These are phyloP conservation scores for Mortierella sp. DNA, from an alignment of 371 early-diverging fungal genomes.

Conservation along the genomic window DNA sequence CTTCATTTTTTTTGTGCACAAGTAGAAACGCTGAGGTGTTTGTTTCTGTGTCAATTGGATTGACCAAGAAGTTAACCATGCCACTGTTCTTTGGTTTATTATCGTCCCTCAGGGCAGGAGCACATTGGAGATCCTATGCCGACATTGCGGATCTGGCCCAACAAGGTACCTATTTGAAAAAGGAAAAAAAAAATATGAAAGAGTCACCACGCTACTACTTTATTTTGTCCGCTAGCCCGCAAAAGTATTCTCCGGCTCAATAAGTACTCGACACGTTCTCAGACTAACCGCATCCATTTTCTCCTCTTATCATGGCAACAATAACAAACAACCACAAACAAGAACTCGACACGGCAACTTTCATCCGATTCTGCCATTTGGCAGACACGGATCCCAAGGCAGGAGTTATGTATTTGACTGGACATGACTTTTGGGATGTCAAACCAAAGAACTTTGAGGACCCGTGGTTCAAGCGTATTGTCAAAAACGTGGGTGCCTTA, in stretches of 20 bases:
- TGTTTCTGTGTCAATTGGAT: not conserved
- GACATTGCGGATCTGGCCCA: constrained; percentile 57
- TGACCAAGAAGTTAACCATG: not conserved
- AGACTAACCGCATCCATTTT: not conserved
- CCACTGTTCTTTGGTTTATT: constrained; percentile 5
- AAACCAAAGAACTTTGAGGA: constrained; percentile 58
- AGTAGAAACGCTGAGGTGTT: not conserved
- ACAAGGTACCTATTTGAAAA: constrained; percentile 55
- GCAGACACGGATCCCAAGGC: constrained; percentile 58
- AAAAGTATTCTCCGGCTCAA: not conserved
- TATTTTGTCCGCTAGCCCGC: not conserved
- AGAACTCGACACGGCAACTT: constrained; percentile 67
- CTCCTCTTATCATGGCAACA: not conserved
- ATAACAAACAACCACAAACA: not conserved
- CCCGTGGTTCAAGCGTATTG: constrained; percentile 69
- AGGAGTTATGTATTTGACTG: constrained; percentile 63
- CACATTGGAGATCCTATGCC: constrained; percentile 74
- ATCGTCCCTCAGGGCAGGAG: constrained; percentile 69
- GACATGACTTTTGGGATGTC: constrained; percentile 65
- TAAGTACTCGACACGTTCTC: not conserved
- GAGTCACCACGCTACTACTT: not conserved
- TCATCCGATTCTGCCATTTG: constrained; percentile 61
- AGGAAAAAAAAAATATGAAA: too few species aligned
- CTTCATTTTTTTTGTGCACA: not conserved
- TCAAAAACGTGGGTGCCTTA: constrained; percentile 63